Base-by-base conservation (phyloP, 1,139 yeast species). In the Debaryomycetaceae sp. region DNA sequence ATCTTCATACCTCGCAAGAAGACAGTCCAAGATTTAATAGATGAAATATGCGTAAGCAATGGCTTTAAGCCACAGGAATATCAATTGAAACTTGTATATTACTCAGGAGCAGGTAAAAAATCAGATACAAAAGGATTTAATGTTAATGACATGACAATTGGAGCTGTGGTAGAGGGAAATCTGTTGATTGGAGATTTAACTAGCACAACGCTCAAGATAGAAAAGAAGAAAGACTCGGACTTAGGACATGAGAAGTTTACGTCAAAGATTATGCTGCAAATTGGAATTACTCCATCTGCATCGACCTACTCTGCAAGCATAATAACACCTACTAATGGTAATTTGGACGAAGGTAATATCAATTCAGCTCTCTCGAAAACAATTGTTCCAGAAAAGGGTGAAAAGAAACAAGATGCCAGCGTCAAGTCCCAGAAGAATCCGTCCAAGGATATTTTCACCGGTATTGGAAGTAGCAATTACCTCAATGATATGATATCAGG, bases 401-500 rank as follows among this genome's bases (percentile, higher is more conserved):
- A 37, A 9, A 39, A 37, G 26, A 22, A 34, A 13, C 30, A 39
- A 22, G 32, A 31, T n/a, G 9, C 35, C 7, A 15, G 38, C 26
- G 6, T 11, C 4, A 30, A 8, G 6, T 31, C 30, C 29, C 31
- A 36, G 9, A 42, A 40, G 24, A 38, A 41, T 17, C 8, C 39
- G 8, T 11, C 6, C 30, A 22, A 22, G 7, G 26, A 22, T 8
- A 22, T 22, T 8, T 22, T 22, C 26, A 22, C 7, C 11, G 26
- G 11, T 1, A 38, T 40, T n/a, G 46, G 46, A 6, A 49, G 65
- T 5, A 61, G 56, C 40, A 59, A 60, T 43, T 64, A 61, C 38
- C 61, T 67, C 40, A 71, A 67, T 36, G 70, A 66, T 41, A 63
- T 71, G 17, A 55, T 70, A 37, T 51, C 53, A 7, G 72, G 70